Evolutionary conservation across 306 rosid genomes (phyloP).

Genomic region (Mucuna pruriens): DNA sequence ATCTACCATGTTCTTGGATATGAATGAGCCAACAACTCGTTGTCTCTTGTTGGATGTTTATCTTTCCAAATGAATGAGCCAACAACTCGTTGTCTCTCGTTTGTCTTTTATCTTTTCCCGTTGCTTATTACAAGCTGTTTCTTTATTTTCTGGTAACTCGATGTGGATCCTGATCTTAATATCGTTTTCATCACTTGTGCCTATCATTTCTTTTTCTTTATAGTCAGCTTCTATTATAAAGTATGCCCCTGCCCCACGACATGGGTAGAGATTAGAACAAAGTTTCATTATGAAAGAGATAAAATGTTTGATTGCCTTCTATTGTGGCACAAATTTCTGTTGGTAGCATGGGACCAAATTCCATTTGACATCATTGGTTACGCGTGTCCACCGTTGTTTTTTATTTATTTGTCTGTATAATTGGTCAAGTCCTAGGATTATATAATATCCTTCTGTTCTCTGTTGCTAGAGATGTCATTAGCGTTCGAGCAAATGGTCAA

Average conservation of each 20-base stretch:
- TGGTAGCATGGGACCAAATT: not conserved
- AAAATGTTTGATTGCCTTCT: not conserved
- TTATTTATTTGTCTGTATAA: not conserved
- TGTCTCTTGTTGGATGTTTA: constrained; percentile 52
- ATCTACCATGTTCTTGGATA: constrained; percentile 27
- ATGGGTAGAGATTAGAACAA: not conserved
- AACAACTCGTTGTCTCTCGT: not conserved
- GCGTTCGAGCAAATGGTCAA: no score
- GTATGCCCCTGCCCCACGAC: not conserved
- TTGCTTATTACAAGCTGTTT: not conserved
- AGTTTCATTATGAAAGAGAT: not conserved
- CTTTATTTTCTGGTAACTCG: not conserved
- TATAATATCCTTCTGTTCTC: no score
- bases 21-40: constrained; percentile 74
- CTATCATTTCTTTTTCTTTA: not conserved
- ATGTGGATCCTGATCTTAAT: not conserved
- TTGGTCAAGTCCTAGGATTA: not conserved
- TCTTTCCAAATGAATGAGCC: not conserved
- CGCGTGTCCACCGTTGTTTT: not conserved
- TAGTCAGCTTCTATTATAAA: not conserved
- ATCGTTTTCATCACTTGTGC: not conserved
- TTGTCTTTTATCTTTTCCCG: not conserved
- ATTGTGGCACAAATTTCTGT: not conserved
- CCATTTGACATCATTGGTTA: not conserved
- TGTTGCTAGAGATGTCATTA: no score